Base-by-base conservation (phyloP, 2,329 filamentous ascomycete species). In the Nakataea oryzae region DNA sequence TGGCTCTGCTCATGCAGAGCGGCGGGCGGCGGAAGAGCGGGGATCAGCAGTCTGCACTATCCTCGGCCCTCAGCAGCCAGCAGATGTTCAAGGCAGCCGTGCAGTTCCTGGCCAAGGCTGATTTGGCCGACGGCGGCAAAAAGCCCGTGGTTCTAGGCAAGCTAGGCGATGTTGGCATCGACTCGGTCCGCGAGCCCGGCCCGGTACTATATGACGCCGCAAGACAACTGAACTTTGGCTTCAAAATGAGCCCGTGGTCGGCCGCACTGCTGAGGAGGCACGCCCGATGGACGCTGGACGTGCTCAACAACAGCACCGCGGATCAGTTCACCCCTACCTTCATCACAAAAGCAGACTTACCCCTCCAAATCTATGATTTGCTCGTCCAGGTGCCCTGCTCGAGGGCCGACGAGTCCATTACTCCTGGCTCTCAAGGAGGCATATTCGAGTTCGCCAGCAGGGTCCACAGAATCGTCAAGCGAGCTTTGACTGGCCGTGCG, bases 51-150 rank as follows among this genome's bases (percentile, higher is more conserved):
- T 57, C 65, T 2, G 76, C 90, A 7, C 80, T 97, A 21, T 91
- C 92, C 7, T 80, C 85, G 6, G 90, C 90, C 9, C 89, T 96
- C 69, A 96, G 89, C 76, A 89, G 89, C 74, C 95, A 93, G 28
- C 93, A 97, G 74, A 81, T 97, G 57, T 97, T 99, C 81, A 97
- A 97, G 74, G 93, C 91, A 3, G 86, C 88, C 1, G 78, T 99
- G n/a, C 93, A 97, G 71, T 95, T 93, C 67, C 78, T 99, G 24
- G 86, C 89, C 1, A 82, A 84, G 1, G 87, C 84, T 50, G 87
- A 96, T 69, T 78, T 97, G 62, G 32, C 54, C 17, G 55, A 56
- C 32, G 28, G 50, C 28, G 79, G 78, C 62, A 87, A 84, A 68
- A 89, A 84, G 66, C 86, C 89, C 0, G 81, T 87, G 41, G 67